phyloP scores from a whole-genome alignment of 192 early-diverging fungal genomes.

The Mortierella claussenii region DNA sequence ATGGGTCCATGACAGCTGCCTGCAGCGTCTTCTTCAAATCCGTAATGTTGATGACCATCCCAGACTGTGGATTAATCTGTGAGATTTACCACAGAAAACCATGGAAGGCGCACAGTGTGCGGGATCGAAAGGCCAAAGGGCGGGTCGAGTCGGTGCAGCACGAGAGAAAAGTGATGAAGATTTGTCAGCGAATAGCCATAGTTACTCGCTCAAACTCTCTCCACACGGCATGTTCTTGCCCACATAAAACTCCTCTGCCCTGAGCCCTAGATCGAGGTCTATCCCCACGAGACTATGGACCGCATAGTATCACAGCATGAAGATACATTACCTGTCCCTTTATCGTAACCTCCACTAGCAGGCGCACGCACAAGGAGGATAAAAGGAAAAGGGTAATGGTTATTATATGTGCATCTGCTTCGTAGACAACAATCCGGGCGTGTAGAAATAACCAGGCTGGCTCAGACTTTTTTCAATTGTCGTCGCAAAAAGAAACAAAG shows the following conservation, averaged over 20 bases:
- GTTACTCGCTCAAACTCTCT: too few relatives aligned
- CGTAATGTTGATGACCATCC: conserved; percentile 89
- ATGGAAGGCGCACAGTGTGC: too few relatives aligned
- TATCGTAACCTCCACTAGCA: conserved; percentile 74
- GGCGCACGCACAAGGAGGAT: conserved; percentile 6
- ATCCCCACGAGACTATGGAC: neutral
- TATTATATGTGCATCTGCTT: too few relatives aligned
- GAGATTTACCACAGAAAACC: neutral
- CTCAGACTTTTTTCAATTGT: too few relatives aligned
- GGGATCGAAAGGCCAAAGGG: too few relatives aligned
- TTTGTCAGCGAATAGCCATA: conserved; percentile 17
- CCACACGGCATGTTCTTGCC: too few relatives aligned
- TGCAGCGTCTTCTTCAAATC: conserved; percentile 86
- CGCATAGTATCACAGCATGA: neutral
- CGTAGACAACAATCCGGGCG: too few relatives aligned
- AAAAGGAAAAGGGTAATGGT: conserved; percentile 2
- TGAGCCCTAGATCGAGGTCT: neutral
- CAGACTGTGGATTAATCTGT: conserved; percentile 77
- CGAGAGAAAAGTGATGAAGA: neutral
- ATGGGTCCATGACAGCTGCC: conserved; percentile 73
- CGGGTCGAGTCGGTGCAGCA: too few relatives aligned
- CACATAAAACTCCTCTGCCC: neutral
- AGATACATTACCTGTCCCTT: conserved; percentile 66
- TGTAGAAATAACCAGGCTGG: neutral
- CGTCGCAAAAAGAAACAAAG: neutral